Base-by-base conservation (phyloP, 179 eudicot genomes). In the Beta macrorhiza region DNA sequence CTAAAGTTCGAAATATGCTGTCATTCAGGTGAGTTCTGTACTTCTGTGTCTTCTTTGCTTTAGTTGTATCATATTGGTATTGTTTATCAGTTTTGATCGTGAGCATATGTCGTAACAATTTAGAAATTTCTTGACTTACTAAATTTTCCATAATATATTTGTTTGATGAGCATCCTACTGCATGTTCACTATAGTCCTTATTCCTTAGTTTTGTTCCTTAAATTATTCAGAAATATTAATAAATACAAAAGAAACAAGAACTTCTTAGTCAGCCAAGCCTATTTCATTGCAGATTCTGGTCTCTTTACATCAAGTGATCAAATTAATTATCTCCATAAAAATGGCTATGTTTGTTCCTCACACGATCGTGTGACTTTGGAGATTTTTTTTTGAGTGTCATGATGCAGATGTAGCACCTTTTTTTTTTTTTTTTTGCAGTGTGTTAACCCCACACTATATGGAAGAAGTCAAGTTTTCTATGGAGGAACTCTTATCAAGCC, bases 1-100 rank as follows among this genome's bases (percentile, higher is more conserved):
- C 99, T 74, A 91, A 94, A 92, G 91, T 94, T 78, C 95, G 93
- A 80, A 91, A 89, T 83, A 97, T 97, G 99, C 84, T 97, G 65
- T 94, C 99, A 81, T 97, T 97, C 93, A 97, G 99, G 99, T 92
- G 84, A 55, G 57, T 8, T 79, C 7, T 65, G 11, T 12, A 7
- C 10, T 63, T 17, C 64, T 25, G 74, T 70, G 32, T 49, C 20
- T 15, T 81, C 63, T 52, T 37, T 80, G 82, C 69, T 77, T 45
- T 45, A 63, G 76, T 61, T 58, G 68, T 59, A 20, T 65, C 74
- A 67, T 69, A 19, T 47, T 29, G 74, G 56, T 52, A n/a, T 47
- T 19, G n/a, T 22, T 45, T n/a, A 20, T 6, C 59, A 3, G 17
- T 20, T 70, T 65, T 25, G 17, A 65, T 44, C 17, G 20, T 44